Evolutionary conservation across 1,284 basidiomycete genomes (phyloP).

Genomic region (Moniliophthora roreri): DNA sequence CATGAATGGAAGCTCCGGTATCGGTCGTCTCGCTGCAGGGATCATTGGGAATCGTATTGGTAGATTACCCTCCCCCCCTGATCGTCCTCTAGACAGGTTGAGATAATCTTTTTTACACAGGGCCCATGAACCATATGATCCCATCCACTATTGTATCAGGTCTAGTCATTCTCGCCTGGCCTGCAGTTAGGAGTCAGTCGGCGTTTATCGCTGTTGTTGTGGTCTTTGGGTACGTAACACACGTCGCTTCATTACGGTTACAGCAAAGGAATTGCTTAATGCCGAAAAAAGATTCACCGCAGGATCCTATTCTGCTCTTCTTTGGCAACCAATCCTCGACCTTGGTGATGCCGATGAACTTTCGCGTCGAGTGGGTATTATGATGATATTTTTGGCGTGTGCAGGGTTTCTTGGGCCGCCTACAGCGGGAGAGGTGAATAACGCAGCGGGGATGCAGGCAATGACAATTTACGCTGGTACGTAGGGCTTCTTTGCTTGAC

Average conservation of each 20-base stretch:
- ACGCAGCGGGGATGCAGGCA: background rate
- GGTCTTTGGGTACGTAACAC: background rate
- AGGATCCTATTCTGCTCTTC: background rate
- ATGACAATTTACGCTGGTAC: slow-evolving; percentile 1
- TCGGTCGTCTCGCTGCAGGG: background rate
- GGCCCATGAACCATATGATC: slow-evolving; percentile 3
- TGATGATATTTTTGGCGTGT: slow-evolving; percentile 1
- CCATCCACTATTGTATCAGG: background rate
- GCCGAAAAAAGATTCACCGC: background rate
- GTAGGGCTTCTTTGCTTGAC: background rate
- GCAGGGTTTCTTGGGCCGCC: background rate
- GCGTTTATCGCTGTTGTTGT: background rate
- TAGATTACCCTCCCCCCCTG: background rate
- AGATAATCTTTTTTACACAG: background rate
- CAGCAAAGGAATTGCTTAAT: too few relatives aligned
- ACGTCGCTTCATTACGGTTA: too few relatives aligned
- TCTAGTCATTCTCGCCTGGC: background rate
- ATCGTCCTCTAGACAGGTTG: background rate
- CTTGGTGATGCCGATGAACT: background rate
- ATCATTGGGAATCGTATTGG: background rate
- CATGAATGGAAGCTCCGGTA: background rate
- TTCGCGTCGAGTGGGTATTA: background rate
- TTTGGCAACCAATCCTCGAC: background rate
- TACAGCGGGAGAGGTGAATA: background rate
- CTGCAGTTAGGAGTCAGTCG: background rate